Evolutionary conservation across 2,329 filamentous ascomycete genomes (phyloP).

Genomic region (Colletotrichum sp.): DNA sequence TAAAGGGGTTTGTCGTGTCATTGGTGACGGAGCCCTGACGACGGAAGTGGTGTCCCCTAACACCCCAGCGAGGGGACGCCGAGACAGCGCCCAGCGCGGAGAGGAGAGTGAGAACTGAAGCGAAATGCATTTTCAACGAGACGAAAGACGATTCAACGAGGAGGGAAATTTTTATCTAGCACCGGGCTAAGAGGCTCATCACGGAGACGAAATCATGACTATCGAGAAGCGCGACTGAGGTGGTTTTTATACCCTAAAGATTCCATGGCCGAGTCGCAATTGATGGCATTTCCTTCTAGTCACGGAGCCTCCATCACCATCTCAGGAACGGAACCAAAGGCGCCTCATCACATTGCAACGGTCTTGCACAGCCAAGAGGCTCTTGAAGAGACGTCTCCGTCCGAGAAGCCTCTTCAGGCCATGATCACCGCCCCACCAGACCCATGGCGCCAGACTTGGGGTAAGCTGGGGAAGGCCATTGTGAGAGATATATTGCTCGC

Average conservation of each 20-base stretch:
- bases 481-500: background rate
- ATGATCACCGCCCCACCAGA: background rate
- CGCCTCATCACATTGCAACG: background rate
- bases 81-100: conserved; percentile 16
- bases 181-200: background rate
- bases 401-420: background rate
- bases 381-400: background rate
- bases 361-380: background rate
- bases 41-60: background rate
- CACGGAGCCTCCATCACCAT: background rate
- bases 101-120: conserved; percentile 18
- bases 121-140: conserved; percentile 7
- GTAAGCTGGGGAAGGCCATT: background rate
- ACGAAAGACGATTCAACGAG: background rate
- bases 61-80: conserved; percentile 11
- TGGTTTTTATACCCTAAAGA: background rate
- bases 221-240: background rate
- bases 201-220: background rate
- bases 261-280: background rate
- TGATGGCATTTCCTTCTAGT: background rate
- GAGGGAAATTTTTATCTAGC: background rate
- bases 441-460: background rate
- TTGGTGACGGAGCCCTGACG: background rate
- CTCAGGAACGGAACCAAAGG: background rate
- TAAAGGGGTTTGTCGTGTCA: conserved; percentile 45